Conservation (phyloP, 2,329 filamentous ascomycete genomes). For the Trichoderma sp. region DNA sequence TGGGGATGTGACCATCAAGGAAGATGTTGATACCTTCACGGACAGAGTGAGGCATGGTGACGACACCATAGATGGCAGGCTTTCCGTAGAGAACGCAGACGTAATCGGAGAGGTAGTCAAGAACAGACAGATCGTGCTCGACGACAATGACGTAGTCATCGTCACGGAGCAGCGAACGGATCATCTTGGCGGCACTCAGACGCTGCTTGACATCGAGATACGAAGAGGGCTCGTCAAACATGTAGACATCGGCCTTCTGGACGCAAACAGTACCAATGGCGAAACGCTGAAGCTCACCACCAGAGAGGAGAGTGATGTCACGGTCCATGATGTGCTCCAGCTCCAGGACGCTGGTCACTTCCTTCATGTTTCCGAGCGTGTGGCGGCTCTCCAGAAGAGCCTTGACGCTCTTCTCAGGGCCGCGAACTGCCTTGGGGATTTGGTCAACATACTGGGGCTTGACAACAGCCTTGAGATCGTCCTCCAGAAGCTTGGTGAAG, state of each 20-base stretch:
- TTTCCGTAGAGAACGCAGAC: constrained; percentile 96
- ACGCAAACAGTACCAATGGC: constrained; percentile 95
- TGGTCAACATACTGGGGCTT: constrained; percentile 99
- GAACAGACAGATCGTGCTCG: constrained; percentile 97
- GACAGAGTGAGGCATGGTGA: constrained; percentile 91
- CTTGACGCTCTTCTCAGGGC: constrained; percentile 74
- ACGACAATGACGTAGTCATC: constrained; percentile 98
- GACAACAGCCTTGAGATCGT: constrained; percentile 94
- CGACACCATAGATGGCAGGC: constrained; percentile 95
- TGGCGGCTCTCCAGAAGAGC: constrained; percentile 72
- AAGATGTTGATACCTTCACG: constrained; percentile 99
- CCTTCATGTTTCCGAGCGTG: constrained; percentile 74
- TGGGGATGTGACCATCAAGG: constrained; percentile 95
- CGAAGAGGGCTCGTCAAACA: constrained; percentile 99
- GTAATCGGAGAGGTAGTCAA: constrained; percentile 98
- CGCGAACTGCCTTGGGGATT: constrained; percentile 88
- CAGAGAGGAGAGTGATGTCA: constrained; percentile 85
- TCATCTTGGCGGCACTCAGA: constrained; percentile 86
- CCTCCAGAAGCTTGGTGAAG: constrained; percentile 96
- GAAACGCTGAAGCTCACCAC: constrained; percentile 97
- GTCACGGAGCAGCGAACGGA: constrained; percentile 82
- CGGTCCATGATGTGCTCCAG: constrained; percentile 86
- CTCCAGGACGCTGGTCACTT: constrained; percentile 82
- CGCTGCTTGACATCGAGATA: constrained; percentile 99
- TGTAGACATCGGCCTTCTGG: constrained; percentile 95